phyloP scores from a whole-genome alignment of 2,329 filamentous ascomycete genomes.

The Ascosphaera apis region DNA sequence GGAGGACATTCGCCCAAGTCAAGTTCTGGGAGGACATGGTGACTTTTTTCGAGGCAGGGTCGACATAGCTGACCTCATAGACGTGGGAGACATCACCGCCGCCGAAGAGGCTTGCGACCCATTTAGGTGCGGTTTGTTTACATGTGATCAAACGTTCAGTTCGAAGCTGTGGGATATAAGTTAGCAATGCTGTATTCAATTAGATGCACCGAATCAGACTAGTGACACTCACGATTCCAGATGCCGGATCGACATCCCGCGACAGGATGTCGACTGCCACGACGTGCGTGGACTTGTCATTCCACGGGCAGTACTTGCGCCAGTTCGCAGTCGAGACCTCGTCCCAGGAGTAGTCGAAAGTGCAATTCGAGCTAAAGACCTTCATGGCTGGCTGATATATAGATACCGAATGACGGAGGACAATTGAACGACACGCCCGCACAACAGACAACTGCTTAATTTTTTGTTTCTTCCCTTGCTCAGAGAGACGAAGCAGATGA shows the following conservation, averaged over 20 bases:
- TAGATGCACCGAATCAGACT: neutral
- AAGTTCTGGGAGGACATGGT: slow-evolving; percentile 95
- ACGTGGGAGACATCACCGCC: slow-evolving; percentile 64
- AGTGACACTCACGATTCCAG: slow-evolving; percentile 46
- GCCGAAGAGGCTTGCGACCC: slow-evolving; percentile 55
- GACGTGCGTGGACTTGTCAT: slow-evolving; percentile 93
- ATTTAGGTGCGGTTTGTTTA: slow-evolving; percentile 24
- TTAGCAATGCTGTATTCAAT: slow-evolving; percentile 4
- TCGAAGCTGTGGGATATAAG: slow-evolving; percentile 28
- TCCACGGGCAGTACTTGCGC: slow-evolving; percentile 98
- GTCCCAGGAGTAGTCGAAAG: slow-evolving; percentile 96
- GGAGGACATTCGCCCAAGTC: slow-evolving; percentile 75
- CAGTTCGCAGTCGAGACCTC: slow-evolving; percentile 95
- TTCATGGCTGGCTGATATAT: slow-evolving; percentile 47
- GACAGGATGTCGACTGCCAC: slow-evolving; percentile 83
- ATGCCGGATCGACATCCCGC: slow-evolving; percentile 39
- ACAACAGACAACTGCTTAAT: no score
- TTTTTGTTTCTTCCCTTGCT: no score
- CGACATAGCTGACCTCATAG: slow-evolving; percentile 89
- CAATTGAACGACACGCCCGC: no score
- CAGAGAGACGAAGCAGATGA: no score
- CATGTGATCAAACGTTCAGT: slow-evolving; percentile 42
- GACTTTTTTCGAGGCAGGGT: slow-evolving; percentile 59
- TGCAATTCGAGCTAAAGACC: slow-evolving; percentile 75
- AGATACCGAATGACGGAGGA: no score